A percentile compares a stretch with the other conserved stretches of the same genome.
These are phyloP conservation scores for Isabelozyma heimii DNA, from an alignment of 805 yeast species.

Conservation along the genomic window DNA sequence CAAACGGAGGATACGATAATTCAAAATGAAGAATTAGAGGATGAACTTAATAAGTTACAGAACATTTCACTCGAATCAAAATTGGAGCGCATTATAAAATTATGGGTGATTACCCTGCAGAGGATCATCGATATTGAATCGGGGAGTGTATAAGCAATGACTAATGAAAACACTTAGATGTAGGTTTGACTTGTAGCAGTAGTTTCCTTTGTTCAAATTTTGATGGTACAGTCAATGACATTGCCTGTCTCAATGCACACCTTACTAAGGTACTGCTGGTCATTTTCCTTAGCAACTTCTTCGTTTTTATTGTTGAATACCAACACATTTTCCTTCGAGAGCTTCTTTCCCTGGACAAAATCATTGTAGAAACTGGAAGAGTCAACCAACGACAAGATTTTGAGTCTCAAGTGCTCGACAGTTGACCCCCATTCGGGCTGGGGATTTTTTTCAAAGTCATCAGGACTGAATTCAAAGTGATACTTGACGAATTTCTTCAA, in stretches of 20 bases:
- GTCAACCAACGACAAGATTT: conserved; percentile 53
- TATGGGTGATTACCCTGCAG: conserved; percentile 67
- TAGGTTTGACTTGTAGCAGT: background rate
- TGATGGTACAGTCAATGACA: conserved; percentile 29
- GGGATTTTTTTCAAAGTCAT: conserved; percentile 60
- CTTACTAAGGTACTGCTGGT: conserved; percentile 33
- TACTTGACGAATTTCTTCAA: conserved; percentile 41
- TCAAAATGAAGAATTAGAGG: conserved; percentile 17
- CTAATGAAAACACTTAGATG: background rate
- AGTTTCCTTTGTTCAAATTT: background rate
- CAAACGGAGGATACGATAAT: conserved; percentile 2
- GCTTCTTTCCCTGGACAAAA: conserved; percentile 3
- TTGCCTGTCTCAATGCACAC: conserved; percentile 43
- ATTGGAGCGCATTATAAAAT: conserved; percentile 52
- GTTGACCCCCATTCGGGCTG: conserved; percentile 71
- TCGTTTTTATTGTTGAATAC: conserved; percentile 26
- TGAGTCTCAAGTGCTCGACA: conserved; percentile 57
- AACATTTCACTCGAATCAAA: conserved; percentile 33
- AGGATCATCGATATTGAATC: conserved; percentile 32
- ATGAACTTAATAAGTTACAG: conserved; percentile 17
- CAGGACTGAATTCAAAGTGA: conserved; percentile 79
- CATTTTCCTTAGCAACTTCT: conserved; percentile 17
- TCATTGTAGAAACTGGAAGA: conserved; percentile 27
- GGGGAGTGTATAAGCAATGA: conserved; percentile 5
- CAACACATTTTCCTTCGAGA: conserved; percentile 17